Conservation (phyloP, 768 basidiomycete genomes). For the Russula griseocarnosa region DNA sequence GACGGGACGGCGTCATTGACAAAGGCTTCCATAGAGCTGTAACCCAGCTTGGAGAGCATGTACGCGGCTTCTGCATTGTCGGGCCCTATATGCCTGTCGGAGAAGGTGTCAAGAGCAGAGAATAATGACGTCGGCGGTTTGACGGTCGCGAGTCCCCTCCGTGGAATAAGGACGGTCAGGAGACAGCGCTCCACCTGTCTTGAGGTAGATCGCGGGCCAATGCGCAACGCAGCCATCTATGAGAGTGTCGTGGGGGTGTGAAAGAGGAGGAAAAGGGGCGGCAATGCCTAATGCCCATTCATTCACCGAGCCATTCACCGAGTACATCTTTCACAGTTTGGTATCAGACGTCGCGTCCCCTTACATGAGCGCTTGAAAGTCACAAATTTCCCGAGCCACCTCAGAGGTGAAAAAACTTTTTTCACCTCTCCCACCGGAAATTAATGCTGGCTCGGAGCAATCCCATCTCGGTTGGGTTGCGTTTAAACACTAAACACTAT, state of each 20-base stretch:
- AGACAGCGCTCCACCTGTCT: constrained; percentile 24
- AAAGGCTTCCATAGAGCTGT: constrained; percentile 85
- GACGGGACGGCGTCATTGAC: constrained; percentile 76
- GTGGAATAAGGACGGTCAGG: constrained; percentile 28
- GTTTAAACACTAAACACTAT: not conserved
- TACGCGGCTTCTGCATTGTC: constrained; percentile 70
- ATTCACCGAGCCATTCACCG: constrained; percentile 58
- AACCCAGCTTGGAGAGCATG: constrained; percentile 85
- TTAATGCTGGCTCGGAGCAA: constrained; percentile 26
- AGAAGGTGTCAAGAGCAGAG: constrained; percentile 83
- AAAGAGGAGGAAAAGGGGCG: constrained; percentile 6
- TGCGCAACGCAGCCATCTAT: constrained; percentile 24
- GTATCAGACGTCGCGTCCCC: too few relatives aligned
- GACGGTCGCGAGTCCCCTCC: constrained; percentile 55
- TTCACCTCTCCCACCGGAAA: not conserved
- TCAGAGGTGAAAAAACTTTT: constrained; percentile 15
- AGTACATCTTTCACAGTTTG: constrained; percentile 36
- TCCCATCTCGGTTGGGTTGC: not conserved
- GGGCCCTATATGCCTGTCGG: constrained; percentile 90
- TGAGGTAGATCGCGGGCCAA: constrained; percentile 26
- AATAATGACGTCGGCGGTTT: constrained; percentile 64
- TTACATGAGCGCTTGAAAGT: too few relatives aligned
- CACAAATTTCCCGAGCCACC: constrained; percentile 29
- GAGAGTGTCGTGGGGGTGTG: not conserved
- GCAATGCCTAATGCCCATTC: constrained; percentile 21